Base-by-base conservation (phyloP, 2,329 filamentous ascomycete species). In the Fusarium oxysporum region DNA sequence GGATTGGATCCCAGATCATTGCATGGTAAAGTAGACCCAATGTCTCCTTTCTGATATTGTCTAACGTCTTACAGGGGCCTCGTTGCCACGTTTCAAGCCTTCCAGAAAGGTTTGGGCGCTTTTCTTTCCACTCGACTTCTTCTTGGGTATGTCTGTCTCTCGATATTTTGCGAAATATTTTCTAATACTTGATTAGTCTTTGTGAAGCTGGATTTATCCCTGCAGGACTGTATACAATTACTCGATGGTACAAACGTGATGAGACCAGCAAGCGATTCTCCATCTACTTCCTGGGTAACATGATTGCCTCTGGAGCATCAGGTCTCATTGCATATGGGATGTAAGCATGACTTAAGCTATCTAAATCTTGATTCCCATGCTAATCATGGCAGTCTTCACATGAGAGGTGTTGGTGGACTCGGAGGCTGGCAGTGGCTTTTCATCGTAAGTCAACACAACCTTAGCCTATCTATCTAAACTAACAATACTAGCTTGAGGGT, bases 211-310 rank as follows among this genome's bases (percentile, higher is more conserved):
- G 35, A 62, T 81, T 51, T 35, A 77, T 77, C 38, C 75, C 75
- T 6, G 85, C 83, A 3, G 83, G 83, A 11, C 77, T 86, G 4
- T 87, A 82, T 76, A 86, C 85, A 1, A 81, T 87, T 3, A 86
- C 84, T 0, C 79, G 82, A 4, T 86, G 84, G 84, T 86, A 87
- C 63, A 86, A 84, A 33, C 80, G 80, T 7, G 79, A 80, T 12
- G 85, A 87, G 66, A 85, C 82, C 0, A 84, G 82, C 54, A 85
- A 84, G 73, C 78, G 85, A 4, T 84, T 86, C 58, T 81, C 83
- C 16, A 80, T 78, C 62, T 86, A 83, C 71, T 86, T 85, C 59
- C 80, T 86, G 23, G 84, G 85, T 4, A 86, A 85, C 53, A 81
- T 83, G 67, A 72, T 82, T 19, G 84, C 83, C 1, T 78, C 79